Conservation (phyloP, 768 basidiomycete genomes). For the Lyophyllum decastes region DNA sequence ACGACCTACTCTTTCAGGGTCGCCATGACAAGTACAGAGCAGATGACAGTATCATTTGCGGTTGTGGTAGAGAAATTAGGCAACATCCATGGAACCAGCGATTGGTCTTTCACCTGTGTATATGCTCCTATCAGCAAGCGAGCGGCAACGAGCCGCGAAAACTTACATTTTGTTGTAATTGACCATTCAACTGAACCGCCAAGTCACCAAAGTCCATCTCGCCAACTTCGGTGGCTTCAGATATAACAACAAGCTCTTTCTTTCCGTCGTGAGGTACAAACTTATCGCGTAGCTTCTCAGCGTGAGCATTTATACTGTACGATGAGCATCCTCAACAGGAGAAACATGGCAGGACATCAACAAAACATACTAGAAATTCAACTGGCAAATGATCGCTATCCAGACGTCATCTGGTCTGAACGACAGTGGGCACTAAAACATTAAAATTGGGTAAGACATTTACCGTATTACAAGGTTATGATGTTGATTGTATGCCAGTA, state of each 20-base stretch:
- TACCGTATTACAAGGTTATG: conserved; percentile 40
- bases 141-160: too few relatives aligned
- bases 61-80: conserved; percentile 48
- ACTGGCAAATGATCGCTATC: conserved; percentile 41
- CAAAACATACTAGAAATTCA: conserved; percentile 37
- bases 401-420: conserved; percentile 49
- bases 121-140: too few relatives aligned
- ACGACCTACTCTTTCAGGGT: conserved; percentile 29
- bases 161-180: conserved; percentile 26
- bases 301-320: conserved; percentile 39
- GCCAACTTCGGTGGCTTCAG: conserved; percentile 11
- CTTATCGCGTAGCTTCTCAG: conserved; percentile 14
- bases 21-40: conserved; percentile 44
- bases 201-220: conserved; percentile 24
- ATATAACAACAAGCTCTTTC: conserved; percentile 19
- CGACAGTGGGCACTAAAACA: background rate
- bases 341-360: too few relatives aligned
- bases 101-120: conserved; percentile 20
- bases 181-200: conserved; percentile 21
- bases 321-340: too few relatives aligned
- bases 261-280: conserved; percentile 30
- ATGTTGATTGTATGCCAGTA: conserved; percentile 34
- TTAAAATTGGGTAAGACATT: too few relatives aligned
- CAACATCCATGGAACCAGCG: conserved; percentile 39
- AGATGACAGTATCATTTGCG: conserved; percentile 33